Conservation (phyloP, 1,139 yeast genomes). For the Candida dubliniensis region DNA sequence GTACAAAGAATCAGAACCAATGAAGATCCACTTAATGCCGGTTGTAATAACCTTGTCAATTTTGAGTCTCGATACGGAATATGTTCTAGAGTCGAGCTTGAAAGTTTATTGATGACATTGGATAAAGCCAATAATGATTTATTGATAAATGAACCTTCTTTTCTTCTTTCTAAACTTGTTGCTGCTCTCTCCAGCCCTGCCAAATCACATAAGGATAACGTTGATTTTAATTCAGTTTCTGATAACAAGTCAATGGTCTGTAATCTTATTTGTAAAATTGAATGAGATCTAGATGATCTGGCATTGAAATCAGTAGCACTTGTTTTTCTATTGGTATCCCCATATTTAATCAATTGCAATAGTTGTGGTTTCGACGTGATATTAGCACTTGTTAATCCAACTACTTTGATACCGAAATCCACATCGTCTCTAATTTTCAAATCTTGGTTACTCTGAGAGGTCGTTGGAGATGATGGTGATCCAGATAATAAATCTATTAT, state of each 20-base stretch:
- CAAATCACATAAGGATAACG: slow-evolving; percentile 85
- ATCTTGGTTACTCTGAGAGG: slow-evolving; percentile 32
- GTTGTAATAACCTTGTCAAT: slow-evolving; percentile 82
- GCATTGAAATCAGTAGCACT: slow-evolving; percentile 87
- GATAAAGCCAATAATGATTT: slow-evolving; percentile 86
- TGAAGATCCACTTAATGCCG: slow-evolving; percentile 86
- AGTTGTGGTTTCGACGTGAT: slow-evolving; percentile 63
- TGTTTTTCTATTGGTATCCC: slow-evolving; percentile 75
- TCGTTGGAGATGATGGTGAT: slow-evolving; percentile 4
- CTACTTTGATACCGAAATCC: slow-evolving; percentile 67
- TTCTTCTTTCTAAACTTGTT: slow-evolving; percentile 74
- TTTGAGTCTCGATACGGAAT: slow-evolving; percentile 93
- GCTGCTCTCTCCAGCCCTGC: slow-evolving; percentile 97
- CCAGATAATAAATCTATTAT: slow-evolving; percentile 60
- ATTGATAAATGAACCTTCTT: slow-evolving; percentile 91
- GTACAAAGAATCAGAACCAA: slow-evolving; percentile 89
- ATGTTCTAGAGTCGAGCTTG: slow-evolving; percentile 52
- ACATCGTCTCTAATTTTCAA: slow-evolving; percentile 77
- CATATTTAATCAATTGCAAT: slow-evolving; percentile 57
- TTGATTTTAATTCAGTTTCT: slow-evolving; percentile 51
- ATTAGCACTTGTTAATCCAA: slow-evolving; percentile 67
- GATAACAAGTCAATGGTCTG: slow-evolving; percentile 40
- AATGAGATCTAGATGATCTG: slow-evolving; percentile 89
- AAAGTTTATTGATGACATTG: slow-evolving; percentile 80
- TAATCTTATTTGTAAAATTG: slow-evolving; percentile 74